Evolutionary conservation across 108 stramenopile species (phyloP).

Genomic region (Nitzschia palea): DNA sequence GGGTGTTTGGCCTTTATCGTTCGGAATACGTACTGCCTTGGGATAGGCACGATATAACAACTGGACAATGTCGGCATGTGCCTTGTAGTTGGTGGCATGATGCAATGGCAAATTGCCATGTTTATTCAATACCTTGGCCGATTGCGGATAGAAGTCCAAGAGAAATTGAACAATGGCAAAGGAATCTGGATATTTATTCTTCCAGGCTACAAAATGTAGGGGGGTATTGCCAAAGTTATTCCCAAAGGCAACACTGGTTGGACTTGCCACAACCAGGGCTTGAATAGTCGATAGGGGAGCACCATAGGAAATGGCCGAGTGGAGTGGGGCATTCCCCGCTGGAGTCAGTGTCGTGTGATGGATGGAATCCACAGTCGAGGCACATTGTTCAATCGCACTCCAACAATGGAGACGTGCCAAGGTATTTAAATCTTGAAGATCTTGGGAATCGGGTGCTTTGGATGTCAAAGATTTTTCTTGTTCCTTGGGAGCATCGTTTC

Average conservation of each 20-base stretch:
- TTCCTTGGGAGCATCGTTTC: background rate
- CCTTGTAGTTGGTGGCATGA: conserved; percentile 7
- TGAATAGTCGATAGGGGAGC: conserved; percentile 1
- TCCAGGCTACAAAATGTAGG: conserved; percentile 13
- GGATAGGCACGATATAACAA: conserved; percentile 10
- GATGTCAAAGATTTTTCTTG: no score
- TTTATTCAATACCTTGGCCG: conserved; percentile 3
- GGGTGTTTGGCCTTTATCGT: conserved; percentile 10
- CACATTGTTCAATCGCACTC: conserved; percentile 10
- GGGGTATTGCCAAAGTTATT: conserved; percentile 17
- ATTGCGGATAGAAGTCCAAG: conserved; percentile 9
- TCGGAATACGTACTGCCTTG: background rate
- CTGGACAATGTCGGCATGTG: conserved; percentile 4
- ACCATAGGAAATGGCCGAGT: conserved; percentile 9
- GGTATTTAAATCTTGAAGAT: conserved; percentile 10
- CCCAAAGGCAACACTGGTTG: background rate
- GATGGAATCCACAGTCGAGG: conserved; percentile 8
- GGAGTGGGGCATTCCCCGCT: conserved; percentile 8
- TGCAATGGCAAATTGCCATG: conserved; percentile 13
- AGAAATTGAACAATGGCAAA: conserved; percentile 9
- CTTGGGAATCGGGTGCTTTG: no score
- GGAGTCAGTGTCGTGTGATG: conserved; percentile 6
- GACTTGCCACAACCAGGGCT: conserved; percentile 4
- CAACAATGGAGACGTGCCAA: conserved; percentile 1
- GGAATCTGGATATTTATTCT: background rate